phyloP scores from a whole-genome alignment of 1,284 basidiomycete genomes.

The Xanthoconium separans region DNA sequence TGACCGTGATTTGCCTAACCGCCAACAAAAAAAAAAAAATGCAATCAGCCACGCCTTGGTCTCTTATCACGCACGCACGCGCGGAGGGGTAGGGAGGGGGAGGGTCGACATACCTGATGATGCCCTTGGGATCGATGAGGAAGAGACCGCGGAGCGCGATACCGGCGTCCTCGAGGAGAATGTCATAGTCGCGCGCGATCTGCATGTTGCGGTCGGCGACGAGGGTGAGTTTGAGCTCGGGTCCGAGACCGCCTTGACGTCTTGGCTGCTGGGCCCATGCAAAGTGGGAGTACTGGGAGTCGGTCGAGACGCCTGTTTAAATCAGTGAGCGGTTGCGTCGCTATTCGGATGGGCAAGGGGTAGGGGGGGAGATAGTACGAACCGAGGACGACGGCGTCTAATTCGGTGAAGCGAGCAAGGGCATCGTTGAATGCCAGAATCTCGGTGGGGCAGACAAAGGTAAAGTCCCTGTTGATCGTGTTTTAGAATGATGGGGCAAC shows the following conservation, averaged over 20 bases:
- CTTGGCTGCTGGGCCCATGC: conserved; percentile 82
- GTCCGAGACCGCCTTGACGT: conserved; percentile 84
- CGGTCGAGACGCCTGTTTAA: conserved; percentile 75
- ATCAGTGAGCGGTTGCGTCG: too few species aligned
- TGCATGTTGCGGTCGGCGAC: conserved; percentile 70
- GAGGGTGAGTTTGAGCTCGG: conserved; percentile 79
- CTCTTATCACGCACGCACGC: neutral
- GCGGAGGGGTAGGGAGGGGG: too few species aligned
- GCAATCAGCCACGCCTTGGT: neutral
- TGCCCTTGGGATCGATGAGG: conserved; percentile 87
- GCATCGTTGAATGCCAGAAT: conserved; percentile 91
- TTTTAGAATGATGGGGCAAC: neutral
- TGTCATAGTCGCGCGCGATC: conserved; percentile 78
- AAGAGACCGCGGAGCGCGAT: conserved; percentile 85
- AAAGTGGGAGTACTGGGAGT: conserved; percentile 86
- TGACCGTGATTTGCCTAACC: conserved; percentile 76
- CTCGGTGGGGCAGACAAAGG: conserved; percentile 91
- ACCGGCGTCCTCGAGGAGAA: conserved; percentile 83
- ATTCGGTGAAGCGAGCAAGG: conserved; percentile 66
- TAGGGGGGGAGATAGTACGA: conserved; percentile 18
- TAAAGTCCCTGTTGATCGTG: conserved; percentile 59
- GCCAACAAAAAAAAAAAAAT: neutral
- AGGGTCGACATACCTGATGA: conserved; percentile 46
- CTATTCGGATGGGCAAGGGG: too few species aligned
- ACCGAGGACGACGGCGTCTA: conserved; percentile 79